Base-by-base conservation (phyloP, 768 basidiomycete genomes). In the Lentinula lateritia region DNA sequence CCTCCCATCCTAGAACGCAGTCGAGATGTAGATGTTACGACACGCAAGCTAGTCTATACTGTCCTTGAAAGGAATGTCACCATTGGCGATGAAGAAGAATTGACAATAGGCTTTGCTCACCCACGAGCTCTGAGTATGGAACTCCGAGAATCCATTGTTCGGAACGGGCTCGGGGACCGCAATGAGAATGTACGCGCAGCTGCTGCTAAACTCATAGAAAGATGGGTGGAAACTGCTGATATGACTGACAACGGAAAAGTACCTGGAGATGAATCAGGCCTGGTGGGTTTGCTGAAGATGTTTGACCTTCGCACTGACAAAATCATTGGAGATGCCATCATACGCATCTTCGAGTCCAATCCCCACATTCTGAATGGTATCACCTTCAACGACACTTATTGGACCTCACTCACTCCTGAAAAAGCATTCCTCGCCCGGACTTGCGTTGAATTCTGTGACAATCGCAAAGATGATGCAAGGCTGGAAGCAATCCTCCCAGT, bases 161-260 rank as follows among this genome's bases (percentile, higher is more conserved):
- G 83, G 18, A 86, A 90, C 67, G 96, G 96, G 1, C 78, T 98
- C 2, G 88, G 91, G 0, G 96, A 98, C 73, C 83, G 96, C 32
- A 93, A 97, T 62, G 76, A 80, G 0, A 70, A 74, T 1, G 93
- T 98, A 2, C 80, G 87, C 35, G 74, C 80, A 16, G 92, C 92
- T 0, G 88, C 94, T 0, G 86, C 81, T 1, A 80, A 80, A 1
- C 81, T 97, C 50, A 73, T 98, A 15, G 84, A 80, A 0, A 78
- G 75, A 6, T 98, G 96, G 96, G 79, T 92, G 6, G 86, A 92
- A 48, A 75, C 78, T 35, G 78, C 85, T 8, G 77, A 78, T 1
- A 73, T 66, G 8, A 65, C 58, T 10, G 20, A 71, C 9, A 67
- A 60, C 28, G 63, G 61, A 18, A 34, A 67, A 9, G 57, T 58